Evolutionary conservation across 2,329 filamentous ascomycete species (phyloP), one percentile per base, ranked within the genome.

Genomic region (Cordyceps fumosorosea): DNA sequence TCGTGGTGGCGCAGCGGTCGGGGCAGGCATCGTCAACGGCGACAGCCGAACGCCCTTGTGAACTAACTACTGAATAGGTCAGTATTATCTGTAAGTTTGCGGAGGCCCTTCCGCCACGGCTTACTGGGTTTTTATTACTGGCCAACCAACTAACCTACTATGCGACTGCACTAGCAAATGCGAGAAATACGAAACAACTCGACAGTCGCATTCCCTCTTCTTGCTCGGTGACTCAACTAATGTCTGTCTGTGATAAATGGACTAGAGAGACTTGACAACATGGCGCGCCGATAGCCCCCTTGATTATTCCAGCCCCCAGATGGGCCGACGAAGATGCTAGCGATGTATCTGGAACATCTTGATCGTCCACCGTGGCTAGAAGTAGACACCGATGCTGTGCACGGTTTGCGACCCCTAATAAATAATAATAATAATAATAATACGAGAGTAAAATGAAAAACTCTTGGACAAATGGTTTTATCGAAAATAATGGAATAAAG

Each of bases 251-350:
- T n/a, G n/a, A 16, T 7, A 34, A 45, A 45, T 14, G 22, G 16
- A 22, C n/a, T 40, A 10, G 6, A 58, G 32, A 40, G 18, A n/a
- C 34, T 29, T n/a, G 14, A 34, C 32, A 51, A 51, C 2, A 16
- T 42, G n/a, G n/a, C n/a, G 20, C 20, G 34, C 32, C 55, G 55
- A 57, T 57, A 44, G 29, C 44, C 44, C 55, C 45, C 45, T n/a
- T n/a, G n/a, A n/a, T n/a, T 29, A n/a, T 58, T 58, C 40, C 56
- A 50, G 55, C 48, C 45, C 44, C 56, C 56, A 58, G 29, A 58
- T 51, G 34, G 22, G 5, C 40, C 8, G 40, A 6, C 26, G 26
- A 24, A 22, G 40, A 44, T 18, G 40, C 40, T 29, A 29, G 26
- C n/a, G n/a, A n/a, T n/a, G n/a, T n/a, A 42, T 42, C 37, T 42